These are phyloP conservation scores for Aspergillus viridinutans DNA, from an alignment of 2,329 filamentous ascomycete species.

Conservation along the genomic window DNA sequence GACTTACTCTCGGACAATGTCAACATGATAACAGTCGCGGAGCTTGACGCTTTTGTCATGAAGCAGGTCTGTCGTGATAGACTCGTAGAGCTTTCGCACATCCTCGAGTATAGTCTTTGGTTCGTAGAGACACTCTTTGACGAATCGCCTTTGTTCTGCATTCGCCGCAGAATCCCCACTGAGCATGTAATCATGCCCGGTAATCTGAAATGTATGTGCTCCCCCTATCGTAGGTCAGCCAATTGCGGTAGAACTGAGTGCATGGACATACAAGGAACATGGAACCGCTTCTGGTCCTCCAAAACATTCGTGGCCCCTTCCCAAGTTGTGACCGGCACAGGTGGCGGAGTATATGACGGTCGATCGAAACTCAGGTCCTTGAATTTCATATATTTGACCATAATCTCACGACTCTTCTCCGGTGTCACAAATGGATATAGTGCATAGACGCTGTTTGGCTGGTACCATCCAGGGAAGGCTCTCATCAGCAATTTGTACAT, in stretches of 20 bases:
- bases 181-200: constrained; percentile 2
- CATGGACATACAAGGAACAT: background rate
- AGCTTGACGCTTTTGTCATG: background rate
- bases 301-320: background rate
- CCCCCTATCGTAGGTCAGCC: background rate
- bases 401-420: background rate
- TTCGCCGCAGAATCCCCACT: constrained; percentile 1
- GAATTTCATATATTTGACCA: background rate
- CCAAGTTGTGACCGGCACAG: background rate
- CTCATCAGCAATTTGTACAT: constrained; percentile 6
- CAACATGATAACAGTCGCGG: constrained; percentile 1
- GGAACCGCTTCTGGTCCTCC: constrained; percentile 1
- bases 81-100: constrained; percentile 1
- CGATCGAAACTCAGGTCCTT: background rate
- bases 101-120: constrained; percentile 1
- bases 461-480: constrained; percentile 5
- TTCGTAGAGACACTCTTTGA: constrained; percentile 1
- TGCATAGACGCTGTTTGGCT: constrained; percentile 4
- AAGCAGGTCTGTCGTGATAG: background rate
- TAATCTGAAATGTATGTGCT: constrained; percentile 2
- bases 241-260: background rate
- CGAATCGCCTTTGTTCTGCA: background rate
- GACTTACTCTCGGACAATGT: constrained; percentile 4
- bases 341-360: background rate
- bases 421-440: constrained; percentile 6